A percentile compares a stretch with the other conserved stretches of the same genome.
These are phyloP conservation scores for Calonectria henricotiae DNA, from an alignment of 2,329 filamentous ascomycete species.

Conservation along the genomic window DNA sequence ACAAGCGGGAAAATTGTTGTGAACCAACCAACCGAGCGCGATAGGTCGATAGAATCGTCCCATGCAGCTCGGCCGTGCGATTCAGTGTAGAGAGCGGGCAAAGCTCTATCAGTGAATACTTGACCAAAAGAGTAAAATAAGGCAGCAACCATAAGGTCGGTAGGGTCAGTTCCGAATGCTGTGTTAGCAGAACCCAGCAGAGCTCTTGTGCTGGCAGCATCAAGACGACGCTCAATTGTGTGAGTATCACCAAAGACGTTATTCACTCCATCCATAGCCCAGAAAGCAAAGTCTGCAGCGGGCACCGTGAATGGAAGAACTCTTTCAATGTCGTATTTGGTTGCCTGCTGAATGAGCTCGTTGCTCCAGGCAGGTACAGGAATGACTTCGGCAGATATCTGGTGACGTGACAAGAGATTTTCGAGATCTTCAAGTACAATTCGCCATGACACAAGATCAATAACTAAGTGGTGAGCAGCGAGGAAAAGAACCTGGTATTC, in stretches of 20 bases:
- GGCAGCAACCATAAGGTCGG: conserved; percentile 54
- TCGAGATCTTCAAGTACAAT: conserved; percentile 33
- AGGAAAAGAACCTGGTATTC: conserved; percentile 26
- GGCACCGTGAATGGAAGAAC: conserved; percentile 4
- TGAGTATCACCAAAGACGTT: conserved; percentile 30
- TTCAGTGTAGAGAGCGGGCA: conserved; percentile 54
- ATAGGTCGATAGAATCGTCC: conserved; percentile 51
- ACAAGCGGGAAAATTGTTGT: conserved; percentile 54
- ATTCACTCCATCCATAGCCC: conserved; percentile 3
- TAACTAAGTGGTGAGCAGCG: conserved; percentile 36
- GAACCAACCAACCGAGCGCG: conserved; percentile 58
- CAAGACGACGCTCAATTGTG: conserved; percentile 30
- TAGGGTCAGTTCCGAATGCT: conserved; percentile 50
- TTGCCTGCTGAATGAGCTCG: not conserved
- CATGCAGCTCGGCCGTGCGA: conserved; percentile 57
- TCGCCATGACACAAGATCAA: conserved; percentile 41
- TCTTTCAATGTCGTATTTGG: not conserved
- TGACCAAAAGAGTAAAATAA: conserved; percentile 48
- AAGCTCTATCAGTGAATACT: conserved; percentile 49
- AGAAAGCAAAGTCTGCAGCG: conserved; percentile 7
- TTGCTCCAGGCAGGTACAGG: conserved; percentile 17
- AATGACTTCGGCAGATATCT: not conserved
- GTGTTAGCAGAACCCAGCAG: conserved; percentile 32
- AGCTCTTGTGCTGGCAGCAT: not conserved
- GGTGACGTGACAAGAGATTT: conserved; percentile 24